A percentile compares a stretch with the other conserved stretches of the same genome.
phyloP scores from a whole-genome alignment of 1,284 basidiomycete species.

The Ustilago curta region DNA sequence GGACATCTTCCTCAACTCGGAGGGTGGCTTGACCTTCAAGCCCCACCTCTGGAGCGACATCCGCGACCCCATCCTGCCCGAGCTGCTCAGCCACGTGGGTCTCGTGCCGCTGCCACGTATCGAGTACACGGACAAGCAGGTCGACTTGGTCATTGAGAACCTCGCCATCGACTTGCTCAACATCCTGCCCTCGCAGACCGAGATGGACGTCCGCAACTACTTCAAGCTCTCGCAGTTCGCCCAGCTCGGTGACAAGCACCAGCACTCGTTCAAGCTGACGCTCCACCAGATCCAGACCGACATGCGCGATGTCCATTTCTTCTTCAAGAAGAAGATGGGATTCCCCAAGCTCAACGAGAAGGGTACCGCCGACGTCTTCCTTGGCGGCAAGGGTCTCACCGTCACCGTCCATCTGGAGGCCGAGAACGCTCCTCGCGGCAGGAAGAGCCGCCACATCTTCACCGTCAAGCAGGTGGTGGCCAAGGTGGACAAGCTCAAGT shows the following conservation, averaged over 20 bases:
- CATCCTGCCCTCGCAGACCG: constrained; percentile 76
- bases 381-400: constrained; percentile 83
- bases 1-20: constrained; percentile 78
- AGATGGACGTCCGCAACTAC: constrained; percentile 84
- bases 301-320: constrained; percentile 90
- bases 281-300: constrained; percentile 89
- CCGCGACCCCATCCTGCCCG: constrained; percentile 82
- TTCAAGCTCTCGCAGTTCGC: constrained; percentile 75
- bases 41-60: constrained; percentile 85
- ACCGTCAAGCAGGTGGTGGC: constrained; percentile 81
- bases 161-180: constrained; percentile 83
- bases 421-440: constrained; percentile 71
- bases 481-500: constrained; percentile 86
- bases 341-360: constrained; percentile 85
- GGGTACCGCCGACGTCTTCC: constrained; percentile 89
- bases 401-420: constrained; percentile 74
- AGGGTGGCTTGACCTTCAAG: constrained; percentile 81
- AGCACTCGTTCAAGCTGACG: constrained; percentile 62
- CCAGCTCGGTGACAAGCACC: constrained; percentile 55
- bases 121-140: constrained; percentile 64
- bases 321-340: constrained; percentile 73
- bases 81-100: constrained; percentile 77
- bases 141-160: constrained; percentile 87
- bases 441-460: constrained; percentile 75
- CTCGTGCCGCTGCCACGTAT: constrained; percentile 80